Evolutionary conservation across 148 eudicot genomes (phyloP).

Genomic region (Camellia sinensis): DNA sequence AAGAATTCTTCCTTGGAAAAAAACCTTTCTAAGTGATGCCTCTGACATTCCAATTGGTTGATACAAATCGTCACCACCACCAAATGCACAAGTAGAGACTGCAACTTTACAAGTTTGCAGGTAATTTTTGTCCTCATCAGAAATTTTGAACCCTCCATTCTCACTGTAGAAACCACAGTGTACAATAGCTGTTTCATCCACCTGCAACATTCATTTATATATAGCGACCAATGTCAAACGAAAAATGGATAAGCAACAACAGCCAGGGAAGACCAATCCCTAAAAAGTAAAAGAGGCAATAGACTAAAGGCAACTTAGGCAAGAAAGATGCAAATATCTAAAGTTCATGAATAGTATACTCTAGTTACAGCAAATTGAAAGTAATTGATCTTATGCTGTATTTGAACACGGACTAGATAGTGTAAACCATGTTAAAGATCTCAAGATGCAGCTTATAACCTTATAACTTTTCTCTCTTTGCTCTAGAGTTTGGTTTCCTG

Average conservation of each 20-base stretch:
- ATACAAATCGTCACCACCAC: constrained; percentile 98
- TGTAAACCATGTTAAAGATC: constrained; percentile 7
- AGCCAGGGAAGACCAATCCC: neutral
- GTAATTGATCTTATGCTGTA: constrained; percentile 3
- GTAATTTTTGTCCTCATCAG: constrained; percentile 70
- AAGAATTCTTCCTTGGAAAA: constrained; percentile 7
- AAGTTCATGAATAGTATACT: neutral
- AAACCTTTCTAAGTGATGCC: constrained; percentile 69
- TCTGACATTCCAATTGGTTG: constrained; percentile 98
- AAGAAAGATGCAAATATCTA: neutral
- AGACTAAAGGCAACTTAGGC: neutral
- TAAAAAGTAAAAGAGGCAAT: constrained; percentile 9
- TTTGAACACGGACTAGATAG: neutral
- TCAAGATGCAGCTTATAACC: constrained; percentile 43
- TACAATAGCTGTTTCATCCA: constrained; percentile 46
- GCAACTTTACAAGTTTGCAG: constrained; percentile 78
- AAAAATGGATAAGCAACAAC: neutral
- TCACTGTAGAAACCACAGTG: constrained; percentile 97
- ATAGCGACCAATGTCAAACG: neutral
- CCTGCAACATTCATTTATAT: constrained; percentile 35
- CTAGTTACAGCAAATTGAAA: neutral
- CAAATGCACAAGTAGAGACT: constrained; percentile 98
- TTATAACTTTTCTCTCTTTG: constrained; percentile 76
- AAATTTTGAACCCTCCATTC: constrained; percentile 78
- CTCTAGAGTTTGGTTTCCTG: constrained; percentile 78